These are phyloP conservation scores for Lenzites betulinus DNA, from an alignment of 768 basidiomycete species.

Conservation along the genomic window DNA sequence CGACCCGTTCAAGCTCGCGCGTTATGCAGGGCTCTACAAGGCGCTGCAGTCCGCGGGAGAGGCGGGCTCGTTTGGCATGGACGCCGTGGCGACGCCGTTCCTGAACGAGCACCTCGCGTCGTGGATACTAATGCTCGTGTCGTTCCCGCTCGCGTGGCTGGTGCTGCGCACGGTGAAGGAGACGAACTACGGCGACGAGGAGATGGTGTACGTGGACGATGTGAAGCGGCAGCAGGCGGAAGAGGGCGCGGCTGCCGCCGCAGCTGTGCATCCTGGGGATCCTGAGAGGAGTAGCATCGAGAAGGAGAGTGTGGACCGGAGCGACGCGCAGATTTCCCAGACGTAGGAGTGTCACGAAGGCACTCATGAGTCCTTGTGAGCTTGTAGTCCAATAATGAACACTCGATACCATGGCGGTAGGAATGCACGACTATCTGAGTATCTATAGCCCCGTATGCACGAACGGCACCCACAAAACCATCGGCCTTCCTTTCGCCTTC, in stretches of 20 bases:
- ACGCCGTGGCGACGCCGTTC: conserved; percentile 44
- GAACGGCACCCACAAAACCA: conserved; percentile 8
- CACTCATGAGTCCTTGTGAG: too few species aligned
- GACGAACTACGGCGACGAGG: conserved; percentile 21
- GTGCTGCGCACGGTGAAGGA: conserved; percentile 27
- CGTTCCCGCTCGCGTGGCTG: conserved; percentile 36
- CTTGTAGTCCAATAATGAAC: too few species aligned
- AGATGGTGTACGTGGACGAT: conserved; percentile 33
- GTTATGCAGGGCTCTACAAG: conserved; percentile 48
- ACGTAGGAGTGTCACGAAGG: too few species aligned
- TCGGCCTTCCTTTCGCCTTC: neutral
- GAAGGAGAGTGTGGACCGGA: conserved; percentile 22
- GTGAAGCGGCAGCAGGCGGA: conserved; percentile 16
- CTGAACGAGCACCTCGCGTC: conserved; percentile 44
- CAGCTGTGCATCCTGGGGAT: neutral
- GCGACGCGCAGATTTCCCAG: neutral
- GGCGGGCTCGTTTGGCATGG: conserved; percentile 49
- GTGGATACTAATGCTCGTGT: conserved; percentile 38
- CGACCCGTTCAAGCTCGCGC: conserved; percentile 47
- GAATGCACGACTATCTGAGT: neutral
- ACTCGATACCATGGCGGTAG: too few species aligned
- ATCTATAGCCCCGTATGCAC: neutral
- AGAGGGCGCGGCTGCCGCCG: conserved; percentile 9
- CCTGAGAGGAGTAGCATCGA: conserved; percentile 16
- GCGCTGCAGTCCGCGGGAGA: conserved; percentile 38